phyloP scores from a whole-genome alignment of 2,329 filamentous ascomycete genomes.

The Calcarisporium arbuscula region DNA sequence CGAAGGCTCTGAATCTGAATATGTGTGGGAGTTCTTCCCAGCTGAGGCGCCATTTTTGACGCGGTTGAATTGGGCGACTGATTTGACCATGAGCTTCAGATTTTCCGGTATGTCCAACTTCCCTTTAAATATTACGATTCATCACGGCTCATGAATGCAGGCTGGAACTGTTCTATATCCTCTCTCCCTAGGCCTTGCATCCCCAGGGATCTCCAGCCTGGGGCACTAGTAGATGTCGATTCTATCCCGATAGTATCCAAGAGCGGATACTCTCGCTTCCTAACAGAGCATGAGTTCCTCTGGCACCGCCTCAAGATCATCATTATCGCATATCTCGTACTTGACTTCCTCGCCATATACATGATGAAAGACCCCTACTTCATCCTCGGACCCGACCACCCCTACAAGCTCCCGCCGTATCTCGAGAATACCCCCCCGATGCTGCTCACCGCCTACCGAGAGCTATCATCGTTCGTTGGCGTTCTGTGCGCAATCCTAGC shows the following conservation, averaged over 20 bases:
- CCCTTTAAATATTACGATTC: not conserved
- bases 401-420: slow-evolving; percentile 32
- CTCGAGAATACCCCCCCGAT: slow-evolving; percentile 33
- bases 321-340: slow-evolving; percentile 53
- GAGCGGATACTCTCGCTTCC: slow-evolving; percentile 39
- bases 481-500: slow-evolving; percentile 56
- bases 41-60: slow-evolving; percentile 38
- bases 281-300: slow-evolving; percentile 39
- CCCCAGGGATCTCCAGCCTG: slow-evolving; percentile 23
- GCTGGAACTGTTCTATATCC: slow-evolving; percentile 52
- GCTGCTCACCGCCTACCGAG: slow-evolving; percentile 48
- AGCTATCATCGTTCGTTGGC: slow-evolving; percentile 46
- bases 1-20: slow-evolving; percentile 32
- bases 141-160: slow-evolving; percentile 20
- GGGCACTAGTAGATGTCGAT: slow-evolving; percentile 33
- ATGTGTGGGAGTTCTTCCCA: slow-evolving; percentile 57
- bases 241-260: slow-evolving; percentile 34
- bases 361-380: slow-evolving; percentile 79
- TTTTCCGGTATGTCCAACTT: slow-evolving; percentile 39
- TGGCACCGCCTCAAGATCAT: slow-evolving; percentile 37
- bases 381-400: slow-evolving; percentile 40
- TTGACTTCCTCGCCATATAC: slow-evolving; percentile 64
- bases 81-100: slow-evolving; percentile 49
- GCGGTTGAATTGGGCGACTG: slow-evolving; percentile 49
- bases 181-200: slow-evolving; percentile 41